phyloP scores from a whole-genome alignment of 1,284 basidiomycete species.

The Marasmius tenuissimus region DNA sequence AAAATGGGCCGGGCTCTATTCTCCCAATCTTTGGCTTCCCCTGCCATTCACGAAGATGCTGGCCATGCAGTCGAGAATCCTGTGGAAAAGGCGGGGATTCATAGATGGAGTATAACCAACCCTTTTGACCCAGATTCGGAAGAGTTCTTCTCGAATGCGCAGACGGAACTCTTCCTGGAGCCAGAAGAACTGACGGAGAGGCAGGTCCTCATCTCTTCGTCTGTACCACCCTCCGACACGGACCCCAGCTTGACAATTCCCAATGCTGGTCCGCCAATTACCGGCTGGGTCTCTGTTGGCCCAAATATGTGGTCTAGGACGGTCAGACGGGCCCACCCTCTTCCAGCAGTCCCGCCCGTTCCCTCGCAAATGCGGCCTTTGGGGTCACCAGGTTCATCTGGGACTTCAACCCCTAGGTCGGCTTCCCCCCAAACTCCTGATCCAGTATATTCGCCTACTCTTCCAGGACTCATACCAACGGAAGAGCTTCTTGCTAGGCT shows the following conservation, averaged over 20 bases:
- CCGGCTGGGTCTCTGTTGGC: background rate
- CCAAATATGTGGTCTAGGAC: background rate
- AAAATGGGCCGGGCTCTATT: slow-evolving; percentile 71
- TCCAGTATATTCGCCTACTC: background rate
- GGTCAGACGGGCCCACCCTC: background rate
- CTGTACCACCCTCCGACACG: background rate
- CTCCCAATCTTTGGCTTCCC: slow-evolving; percentile 41
- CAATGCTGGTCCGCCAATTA: background rate
- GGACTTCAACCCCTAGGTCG: background rate
- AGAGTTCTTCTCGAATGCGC: slow-evolving; percentile 69
- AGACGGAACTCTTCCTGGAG: slow-evolving; percentile 66
- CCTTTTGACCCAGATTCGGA: slow-evolving; percentile 80
- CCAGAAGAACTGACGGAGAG: background rate
- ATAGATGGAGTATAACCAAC: slow-evolving; percentile 66
- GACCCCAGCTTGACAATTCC: background rate
- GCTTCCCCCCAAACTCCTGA: background rate
- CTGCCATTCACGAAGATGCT: slow-evolving; percentile 47
- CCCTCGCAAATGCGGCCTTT: background rate
- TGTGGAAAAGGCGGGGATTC: slow-evolving; percentile 28
- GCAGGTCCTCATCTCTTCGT: background rate
- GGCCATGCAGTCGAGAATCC: slow-evolving; percentile 22
- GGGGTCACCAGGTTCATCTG: background rate
- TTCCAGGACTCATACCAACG: background rate
- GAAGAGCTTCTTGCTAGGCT: background rate
- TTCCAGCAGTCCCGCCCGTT: background rate